phyloP scores from a whole-genome alignment of 495 filamentous ascomycete species.

The Pyrenopolyporus hunteri region DNA sequence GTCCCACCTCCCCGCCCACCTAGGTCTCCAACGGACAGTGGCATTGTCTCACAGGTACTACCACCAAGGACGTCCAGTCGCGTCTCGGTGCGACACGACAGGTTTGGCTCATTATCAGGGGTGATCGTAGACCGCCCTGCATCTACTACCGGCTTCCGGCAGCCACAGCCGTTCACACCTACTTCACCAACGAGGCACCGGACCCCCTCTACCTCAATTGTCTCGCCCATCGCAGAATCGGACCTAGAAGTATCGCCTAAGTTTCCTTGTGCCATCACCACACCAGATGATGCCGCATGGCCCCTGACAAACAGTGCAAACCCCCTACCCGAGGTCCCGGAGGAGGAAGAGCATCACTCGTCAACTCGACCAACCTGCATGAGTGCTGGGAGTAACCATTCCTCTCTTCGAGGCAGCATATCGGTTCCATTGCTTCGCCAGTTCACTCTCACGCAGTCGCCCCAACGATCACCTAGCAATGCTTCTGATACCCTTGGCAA shows the following conservation, averaged over 20 bases:
- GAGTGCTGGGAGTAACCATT: conserved; percentile 49
- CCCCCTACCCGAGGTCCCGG: conserved; percentile 71
- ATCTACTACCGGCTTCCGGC: conserved; percentile 49
- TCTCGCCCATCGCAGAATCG: conserved; percentile 40
- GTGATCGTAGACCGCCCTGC: conserved; percentile 47
- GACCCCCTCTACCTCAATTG: conserved; percentile 38
- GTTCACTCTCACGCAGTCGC: conserved; percentile 40
- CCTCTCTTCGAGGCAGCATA: conserved; percentile 53
- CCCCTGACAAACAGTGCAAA: conserved; percentile 54
- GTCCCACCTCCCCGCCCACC: conserved; percentile 55
- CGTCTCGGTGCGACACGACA: conserved; percentile 50
- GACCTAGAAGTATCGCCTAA: conserved; percentile 37
- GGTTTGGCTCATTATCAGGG: conserved; percentile 44
- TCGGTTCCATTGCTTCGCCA: conserved; percentile 55
- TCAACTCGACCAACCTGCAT: conserved; percentile 40
- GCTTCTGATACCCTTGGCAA: conserved; percentile 53
- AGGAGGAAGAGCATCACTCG: conserved; percentile 67
- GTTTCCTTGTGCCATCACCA: conserved; percentile 51
- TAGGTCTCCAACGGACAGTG: conserved; percentile 50
- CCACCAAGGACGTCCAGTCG: conserved; percentile 58
- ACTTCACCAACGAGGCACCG: conserved; percentile 34
- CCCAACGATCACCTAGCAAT: conserved; percentile 49
- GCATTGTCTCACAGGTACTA: conserved; percentile 41
- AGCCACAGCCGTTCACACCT: conserved; percentile 46
- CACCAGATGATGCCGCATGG: conserved; percentile 57